Percentiles rank a stretch among this genome's conserved stretches.
These are phyloP conservation scores for Cryptosporidium sp. DNA, from an alignment of 169 alveolate genomes.

Conservation along the genomic window DNA sequence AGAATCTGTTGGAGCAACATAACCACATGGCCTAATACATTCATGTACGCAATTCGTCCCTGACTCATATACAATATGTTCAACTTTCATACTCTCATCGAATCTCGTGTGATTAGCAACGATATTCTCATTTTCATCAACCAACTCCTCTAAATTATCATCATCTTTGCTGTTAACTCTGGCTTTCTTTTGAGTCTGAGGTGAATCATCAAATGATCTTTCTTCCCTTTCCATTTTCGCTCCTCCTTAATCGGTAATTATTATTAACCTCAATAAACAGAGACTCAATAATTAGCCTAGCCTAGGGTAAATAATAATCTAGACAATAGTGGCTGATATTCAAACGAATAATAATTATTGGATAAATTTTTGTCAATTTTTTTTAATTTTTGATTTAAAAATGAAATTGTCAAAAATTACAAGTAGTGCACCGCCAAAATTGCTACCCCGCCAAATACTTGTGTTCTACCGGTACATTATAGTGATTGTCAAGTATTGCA, in stretches of 20 bases:
- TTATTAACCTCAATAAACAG: not conserved
- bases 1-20: conserved; percentile 71
- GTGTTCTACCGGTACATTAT: not conserved
- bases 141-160: not conserved
- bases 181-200: conserved; percentile 25
- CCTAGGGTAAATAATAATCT: not conserved
- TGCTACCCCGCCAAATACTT: conserved; percentile 1
- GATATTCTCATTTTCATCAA: not conserved
- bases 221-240: conserved; percentile 18
- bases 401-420: conserved; percentile 1
- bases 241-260: not conserved
- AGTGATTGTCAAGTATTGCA: not conserved
- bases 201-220: conserved; percentile 10
- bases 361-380: not conserved
- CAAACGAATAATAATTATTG: not conserved
- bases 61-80: conserved; percentile 53
- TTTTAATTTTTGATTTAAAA: not conserved
- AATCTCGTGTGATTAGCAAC: not conserved
- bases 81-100: conserved; percentile 63
- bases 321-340: not conserved
- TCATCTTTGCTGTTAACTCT: not conserved
- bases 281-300: not conserved
- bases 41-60: conserved; percentile 74
- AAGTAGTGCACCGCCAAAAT: not conserved
- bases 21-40: conserved; percentile 68